Evolutionary conservation across 2,329 filamentous ascomycete genomes (phyloP), one percentile per base, ranked within the genome.

Genomic region (Scedosporium apiospermum): DNA sequence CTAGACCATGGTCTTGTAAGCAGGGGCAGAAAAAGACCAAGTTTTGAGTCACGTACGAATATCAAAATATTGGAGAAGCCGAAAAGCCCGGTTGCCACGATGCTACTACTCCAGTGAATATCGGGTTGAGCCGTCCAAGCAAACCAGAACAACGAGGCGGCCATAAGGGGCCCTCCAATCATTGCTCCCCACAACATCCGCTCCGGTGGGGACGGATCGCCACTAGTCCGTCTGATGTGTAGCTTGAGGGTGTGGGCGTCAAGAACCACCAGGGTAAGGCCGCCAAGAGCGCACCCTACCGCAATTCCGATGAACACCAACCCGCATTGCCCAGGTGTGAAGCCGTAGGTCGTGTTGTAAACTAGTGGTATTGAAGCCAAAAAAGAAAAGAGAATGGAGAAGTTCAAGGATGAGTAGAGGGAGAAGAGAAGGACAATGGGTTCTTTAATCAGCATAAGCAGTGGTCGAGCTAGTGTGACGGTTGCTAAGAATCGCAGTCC

Each of bases 351-450:
- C 62, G 79, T 65, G 65, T 87, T 83, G 71, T 83, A 89, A 9
- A 89, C 85, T 61, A 89, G 81, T 6, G 82, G 82, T 67, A 82
- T 83, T 2, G 80, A 80, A n/a, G 75, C 77, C 64, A 84, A 83
- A 63, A 80, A 75, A 69, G 83, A 76, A 69, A 83, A 85, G 3
- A 84, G 70, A 0, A 80, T 82, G 23, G 78, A 78, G 66, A 82
- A 82, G 65, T 82, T 73, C 65, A 81, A 85, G 65, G 84, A 82
- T 78, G 86, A 82, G 75, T 88, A 89, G 27, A 88, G 75, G 6
- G 80, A 82, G 4, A 85, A 77, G 9, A 89, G 75, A 10, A 88
- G 70, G 30, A 89, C 84, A 65, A 89, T 89, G 4, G 87, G 87
- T 67, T 89, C 87, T 61, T 74, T 74, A 75, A 89, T 84, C 1